Evolutionary conservation across 352 stramenopile genomes (phyloP), one percentile per base, ranked within the genome.

Genomic region (Phytophthora hybrid): DNA sequence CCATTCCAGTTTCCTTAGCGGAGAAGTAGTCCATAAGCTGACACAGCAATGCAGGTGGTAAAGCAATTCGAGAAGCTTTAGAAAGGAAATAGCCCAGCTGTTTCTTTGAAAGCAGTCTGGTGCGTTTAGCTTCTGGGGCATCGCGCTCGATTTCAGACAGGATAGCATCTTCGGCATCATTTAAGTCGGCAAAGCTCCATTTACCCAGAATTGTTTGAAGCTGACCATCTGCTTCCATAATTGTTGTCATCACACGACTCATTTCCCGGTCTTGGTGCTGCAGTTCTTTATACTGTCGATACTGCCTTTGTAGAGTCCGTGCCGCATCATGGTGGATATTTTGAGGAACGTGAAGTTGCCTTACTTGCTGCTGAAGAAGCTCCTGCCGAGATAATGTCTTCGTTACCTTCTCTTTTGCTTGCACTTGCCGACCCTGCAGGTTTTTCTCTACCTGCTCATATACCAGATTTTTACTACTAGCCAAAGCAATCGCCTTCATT

Each of bases 371-470:
- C 23, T 73, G 46, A 53, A 81, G 64, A 55, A 72, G 6, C 14
- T 79, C 68, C 4, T 73, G 21, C 39, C 56, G 64, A 18, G 68
- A 56, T 7, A 77, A 32, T 26, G 18, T 31, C 46, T 56, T 57
- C 23, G 4, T 0, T 56, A 26, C 23, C 23, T 52, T 23, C 6
- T 65, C 52, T 14, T 71, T 57, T 31, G 19, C 18, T 18, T 85
- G 63, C 16, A 69, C 32, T 39, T 54, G 51, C n/a, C 76, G 69
- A 49, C 83, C 66, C 41, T 77, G 73, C 11, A 81, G 62, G 39
- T 85, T 83, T 52, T 84, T 87, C 52, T 89, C 83, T 19, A 93
- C 51, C 51, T 91, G 74, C 53, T 96, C 88, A 32, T 94, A 92
- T 5, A 96, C 86, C 9, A 92, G 52, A 58, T 85, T 94, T 47